Evolutionary conservation across 257 asterid species (phyloP).

Genomic region (Nicotiana obtusifolia): DNA sequence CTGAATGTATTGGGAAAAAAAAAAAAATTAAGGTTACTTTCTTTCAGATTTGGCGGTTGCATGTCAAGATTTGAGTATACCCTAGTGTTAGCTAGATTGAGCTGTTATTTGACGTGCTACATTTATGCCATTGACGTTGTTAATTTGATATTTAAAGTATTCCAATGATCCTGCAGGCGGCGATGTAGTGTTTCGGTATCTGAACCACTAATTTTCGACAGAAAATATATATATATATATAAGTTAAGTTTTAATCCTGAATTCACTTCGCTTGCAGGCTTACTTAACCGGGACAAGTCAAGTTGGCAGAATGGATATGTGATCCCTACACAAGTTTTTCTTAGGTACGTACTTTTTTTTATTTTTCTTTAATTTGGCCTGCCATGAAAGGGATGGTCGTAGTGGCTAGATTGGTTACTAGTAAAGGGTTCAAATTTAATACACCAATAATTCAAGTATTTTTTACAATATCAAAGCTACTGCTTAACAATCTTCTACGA

Average conservation of each 20-base stretch:
- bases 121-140: background rate
- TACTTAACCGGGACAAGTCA: background rate
- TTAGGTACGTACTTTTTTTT: background rate
- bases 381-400: too few relatives aligned
- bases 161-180: background rate
- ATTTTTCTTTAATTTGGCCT: too few relatives aligned
- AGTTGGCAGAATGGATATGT: background rate
- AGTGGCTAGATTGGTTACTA: background rate
- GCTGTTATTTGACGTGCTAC: background rate
- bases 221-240: too few relatives aligned
- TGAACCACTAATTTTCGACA: too few relatives aligned
- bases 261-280: too few relatives aligned
- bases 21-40: too few relatives aligned
- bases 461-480: background rate
- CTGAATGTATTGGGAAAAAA: too few relatives aligned
- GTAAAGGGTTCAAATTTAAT: background rate
- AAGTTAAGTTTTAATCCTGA: too few relatives aligned
- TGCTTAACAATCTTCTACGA: background rate
- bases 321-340: background rate
- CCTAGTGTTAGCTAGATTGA: too few relatives aligned
- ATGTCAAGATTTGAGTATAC: too few relatives aligned
- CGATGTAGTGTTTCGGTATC: too few relatives aligned
- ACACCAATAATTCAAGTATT: background rate
- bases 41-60: too few relatives aligned
- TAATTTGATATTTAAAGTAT: background rate